Percentiles rank a stretch among this genome's conserved stretches.
phyloP scores from a whole-genome alignment of 257 asterid genomes.

The Solanum rostratum region DNA sequence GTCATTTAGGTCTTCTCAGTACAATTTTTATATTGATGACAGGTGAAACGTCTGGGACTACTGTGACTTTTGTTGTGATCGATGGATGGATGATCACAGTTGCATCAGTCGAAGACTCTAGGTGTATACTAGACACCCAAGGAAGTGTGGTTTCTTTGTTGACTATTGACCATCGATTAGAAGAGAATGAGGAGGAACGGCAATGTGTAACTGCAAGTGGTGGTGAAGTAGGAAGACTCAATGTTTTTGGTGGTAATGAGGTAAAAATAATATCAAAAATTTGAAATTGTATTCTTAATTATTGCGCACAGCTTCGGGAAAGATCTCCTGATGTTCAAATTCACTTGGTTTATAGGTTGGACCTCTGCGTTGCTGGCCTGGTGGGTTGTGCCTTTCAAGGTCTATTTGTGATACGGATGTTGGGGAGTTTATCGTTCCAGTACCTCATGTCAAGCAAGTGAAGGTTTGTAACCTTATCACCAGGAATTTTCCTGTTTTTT shows the following conservation, averaged over 20 bases:
- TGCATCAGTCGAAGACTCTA: constrained; percentile 99
- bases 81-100: constrained; percentile 98
- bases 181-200: constrained; percentile 89
- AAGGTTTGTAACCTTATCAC: too few relatives aligned
- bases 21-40: constrained; percentile 11
- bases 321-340: background rate
- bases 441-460: too few relatives aligned
- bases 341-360: constrained; percentile 54
- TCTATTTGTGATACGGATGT: too few relatives aligned
- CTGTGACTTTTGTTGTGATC: constrained; percentile 87
- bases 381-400: too few relatives aligned
- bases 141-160: constrained; percentile 83
- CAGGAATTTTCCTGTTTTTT: too few relatives aligned
- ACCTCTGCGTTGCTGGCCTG: constrained; percentile 99
- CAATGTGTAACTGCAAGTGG: constrained; percentile 98
- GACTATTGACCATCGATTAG: constrained; percentile 91
- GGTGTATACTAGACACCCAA: constrained; percentile 84
- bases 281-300: too few relatives aligned
- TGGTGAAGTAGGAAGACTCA: constrained; percentile 93
- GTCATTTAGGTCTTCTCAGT: constrained; percentile 4
- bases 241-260: constrained; percentile 81
- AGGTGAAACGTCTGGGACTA: constrained; percentile 98
- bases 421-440: too few relatives aligned
- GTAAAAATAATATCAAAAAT: too few relatives aligned
- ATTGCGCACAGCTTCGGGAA: background rate